These are phyloP conservation scores for Fusarium floridanum DNA, from an alignment of 2,329 filamentous ascomycete species.

Conservation along the genomic window DNA sequence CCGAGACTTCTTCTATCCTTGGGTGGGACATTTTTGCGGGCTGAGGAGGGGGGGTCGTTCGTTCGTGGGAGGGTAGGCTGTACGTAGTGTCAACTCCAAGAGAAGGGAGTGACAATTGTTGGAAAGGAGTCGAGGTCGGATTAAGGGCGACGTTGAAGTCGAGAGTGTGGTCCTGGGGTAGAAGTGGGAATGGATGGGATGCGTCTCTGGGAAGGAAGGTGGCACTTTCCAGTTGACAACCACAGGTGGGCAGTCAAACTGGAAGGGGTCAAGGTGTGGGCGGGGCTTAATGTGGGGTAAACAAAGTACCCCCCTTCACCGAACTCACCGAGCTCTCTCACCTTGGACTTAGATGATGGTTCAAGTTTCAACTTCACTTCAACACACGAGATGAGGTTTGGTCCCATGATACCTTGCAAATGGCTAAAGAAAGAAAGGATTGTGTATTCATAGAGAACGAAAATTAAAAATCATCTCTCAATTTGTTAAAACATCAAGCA, in stretches of 20 bases:
- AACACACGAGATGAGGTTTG: neutral
- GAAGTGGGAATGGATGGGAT: conserved; percentile 30
- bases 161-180: conserved; percentile 16
- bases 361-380: neutral
- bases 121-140: conserved; percentile 8
- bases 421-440: neutral
- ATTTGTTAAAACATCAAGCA: conserved; percentile 15
- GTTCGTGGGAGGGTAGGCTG: neutral
- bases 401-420: neutral
- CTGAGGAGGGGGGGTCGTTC: neutral
- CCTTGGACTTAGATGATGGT: neutral
- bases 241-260: conserved; percentile 1
- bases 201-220: conserved; percentile 26
- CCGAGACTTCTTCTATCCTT: conserved; percentile 91
- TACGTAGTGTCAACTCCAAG: neutral
- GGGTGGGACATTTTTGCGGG: conserved; percentile 78
- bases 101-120: neutral
- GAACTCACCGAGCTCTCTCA: conserved; percentile 18
- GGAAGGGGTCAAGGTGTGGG: conserved; percentile 21
- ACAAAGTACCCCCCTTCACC: conserved; percentile 13
- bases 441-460: neutral
- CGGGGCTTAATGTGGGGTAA: conserved; percentile 42
- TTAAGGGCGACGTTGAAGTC: neutral
- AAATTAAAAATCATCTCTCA: neutral
- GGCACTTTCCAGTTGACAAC: conserved; percentile 30